Conservation (phyloP, 768 basidiomycete species). For the Kwoniella newhampshirensis region DNA sequence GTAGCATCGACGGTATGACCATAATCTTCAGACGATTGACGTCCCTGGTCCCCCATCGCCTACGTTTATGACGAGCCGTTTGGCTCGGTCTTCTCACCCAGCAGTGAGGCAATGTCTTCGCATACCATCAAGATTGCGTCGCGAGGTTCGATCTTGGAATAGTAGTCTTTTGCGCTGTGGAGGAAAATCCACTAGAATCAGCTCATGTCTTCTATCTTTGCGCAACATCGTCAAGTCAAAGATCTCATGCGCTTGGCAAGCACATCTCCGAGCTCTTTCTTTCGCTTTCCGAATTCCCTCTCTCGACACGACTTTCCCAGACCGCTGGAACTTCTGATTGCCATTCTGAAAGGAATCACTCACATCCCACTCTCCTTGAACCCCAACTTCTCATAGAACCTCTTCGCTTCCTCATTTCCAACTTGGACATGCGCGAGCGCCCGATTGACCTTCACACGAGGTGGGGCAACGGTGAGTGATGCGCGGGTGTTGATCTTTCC, state of each 20-base stretch:
- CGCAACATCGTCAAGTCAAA: no score
- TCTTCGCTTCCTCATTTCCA: constrained; percentile 47
- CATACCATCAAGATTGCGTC: constrained; percentile 42
- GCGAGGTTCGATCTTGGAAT: constrained; percentile 45
- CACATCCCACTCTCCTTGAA: constrained; percentile 47
- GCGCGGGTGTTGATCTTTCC: constrained; percentile 37
- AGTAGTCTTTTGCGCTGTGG: constrained; percentile 40
- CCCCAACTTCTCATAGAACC: constrained; percentile 49
- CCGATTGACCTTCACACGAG: constrained; percentile 38
- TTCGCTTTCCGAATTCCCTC: neutral
- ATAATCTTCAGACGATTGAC: no score
- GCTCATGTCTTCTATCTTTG: neutral
- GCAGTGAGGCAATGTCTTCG: constrained; percentile 35
- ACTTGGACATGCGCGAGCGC: constrained; percentile 47
- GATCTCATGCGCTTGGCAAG: no score
- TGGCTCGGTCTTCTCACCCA: constrained; percentile 28
- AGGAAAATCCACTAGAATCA: neutral
- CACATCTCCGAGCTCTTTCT: no score
- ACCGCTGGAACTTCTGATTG: no score
- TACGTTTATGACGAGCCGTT: constrained; percentile 16
- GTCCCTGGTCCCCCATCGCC: no score
- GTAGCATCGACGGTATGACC: no score
- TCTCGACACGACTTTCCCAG: no score
- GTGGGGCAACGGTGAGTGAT: constrained; percentile 26
- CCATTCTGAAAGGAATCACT: constrained; percentile 12